Percentiles rank a stretch among this genome's conserved stretches.
Evolutionary conservation across 768 basidiomycete species (phyloP).

Genomic region (Leccinum incarnatum): DNA sequence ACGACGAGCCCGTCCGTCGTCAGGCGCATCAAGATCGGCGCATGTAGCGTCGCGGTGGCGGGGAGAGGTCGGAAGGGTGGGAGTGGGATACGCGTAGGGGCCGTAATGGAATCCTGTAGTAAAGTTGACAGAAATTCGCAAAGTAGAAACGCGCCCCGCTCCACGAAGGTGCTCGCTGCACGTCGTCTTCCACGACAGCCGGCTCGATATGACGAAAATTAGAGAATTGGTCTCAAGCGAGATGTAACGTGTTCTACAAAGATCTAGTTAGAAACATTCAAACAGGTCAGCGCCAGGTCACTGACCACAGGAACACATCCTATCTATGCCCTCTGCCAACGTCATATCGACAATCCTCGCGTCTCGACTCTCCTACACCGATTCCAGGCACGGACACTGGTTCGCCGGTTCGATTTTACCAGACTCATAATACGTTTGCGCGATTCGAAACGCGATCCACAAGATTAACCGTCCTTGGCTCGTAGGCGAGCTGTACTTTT

Average conservation of each 20-base stretch:
- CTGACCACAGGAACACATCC: constrained; percentile 46
- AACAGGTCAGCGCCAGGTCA: neutral
- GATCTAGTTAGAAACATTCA: constrained; percentile 1
- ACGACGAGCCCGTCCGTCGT: too few species aligned
- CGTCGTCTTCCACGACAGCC: too few species aligned
- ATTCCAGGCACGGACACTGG: neutral
- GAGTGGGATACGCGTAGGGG: too few species aligned
- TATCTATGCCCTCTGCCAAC: constrained; percentile 30
- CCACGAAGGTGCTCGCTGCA: too few species aligned
- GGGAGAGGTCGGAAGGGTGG: constrained; percentile 31
- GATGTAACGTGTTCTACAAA: constrained; percentile 48
- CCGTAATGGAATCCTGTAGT: too few species aligned
- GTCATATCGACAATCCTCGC: too few species aligned
- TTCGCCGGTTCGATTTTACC: neutral
- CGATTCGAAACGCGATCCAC: neutral
- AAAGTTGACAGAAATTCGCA: too few species aligned
- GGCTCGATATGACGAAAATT: constrained; percentile 26
- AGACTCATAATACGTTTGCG: neutral
- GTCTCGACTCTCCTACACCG: too few species aligned
- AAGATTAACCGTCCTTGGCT: neutral
- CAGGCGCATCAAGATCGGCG: too few species aligned
- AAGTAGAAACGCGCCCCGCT: too few species aligned
- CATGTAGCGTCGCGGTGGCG: constrained; percentile 28
- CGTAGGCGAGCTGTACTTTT: neutral
- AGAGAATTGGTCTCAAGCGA: constrained; percentile 59